phyloP scores from a whole-genome alignment of 2,329 filamentous ascomycete species.

The Scolecobasidium constrictum region DNA sequence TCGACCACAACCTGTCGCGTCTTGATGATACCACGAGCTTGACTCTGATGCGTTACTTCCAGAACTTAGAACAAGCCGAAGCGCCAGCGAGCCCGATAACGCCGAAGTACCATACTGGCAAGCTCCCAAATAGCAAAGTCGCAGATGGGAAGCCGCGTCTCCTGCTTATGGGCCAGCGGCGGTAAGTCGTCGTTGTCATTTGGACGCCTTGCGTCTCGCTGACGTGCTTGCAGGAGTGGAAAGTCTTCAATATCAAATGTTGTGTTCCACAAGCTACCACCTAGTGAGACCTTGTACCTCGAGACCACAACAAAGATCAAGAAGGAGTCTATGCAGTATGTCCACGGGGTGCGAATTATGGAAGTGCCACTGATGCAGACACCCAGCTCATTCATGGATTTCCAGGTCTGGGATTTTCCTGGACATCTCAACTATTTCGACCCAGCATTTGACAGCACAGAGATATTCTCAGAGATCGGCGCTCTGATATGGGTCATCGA shows the following conservation, averaged over 20 bases:
- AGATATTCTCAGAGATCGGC: conserved; percentile 88
- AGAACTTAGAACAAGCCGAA: conserved; percentile 31
- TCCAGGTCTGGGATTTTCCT: conserved; percentile 96
- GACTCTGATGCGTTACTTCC: conserved; percentile 31
- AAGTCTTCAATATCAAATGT: conserved; percentile 98
- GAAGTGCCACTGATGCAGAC: neutral
- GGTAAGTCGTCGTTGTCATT: conserved; percentile 42
- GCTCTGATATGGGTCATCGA: conserved; percentile 98
- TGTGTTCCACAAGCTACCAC: conserved; percentile 96
- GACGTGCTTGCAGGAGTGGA: conserved; percentile 57
- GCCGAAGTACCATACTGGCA: conserved; percentile 30
- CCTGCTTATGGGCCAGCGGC: conserved; percentile 87
- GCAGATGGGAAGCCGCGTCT: conserved; percentile 67
- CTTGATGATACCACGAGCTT: conserved; percentile 11
- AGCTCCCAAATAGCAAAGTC: conserved; percentile 36
- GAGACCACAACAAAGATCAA: conserved; percentile 92
- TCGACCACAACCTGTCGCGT: conserved; percentile 1
- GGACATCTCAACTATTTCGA: conserved; percentile 91
- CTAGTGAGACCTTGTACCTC: conserved; percentile 88
- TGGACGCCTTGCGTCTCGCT: conserved; percentile 1
- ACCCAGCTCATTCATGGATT: conserved; percentile 91
- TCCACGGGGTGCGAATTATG: conserved; percentile 15
- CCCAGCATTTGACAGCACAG: conserved; percentile 78
- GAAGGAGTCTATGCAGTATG: conserved; percentile 90
- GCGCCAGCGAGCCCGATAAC: conserved; percentile 24